Percentiles rank a stretch among this genome's conserved stretches.
Evolutionary conservation across 2,329 filamentous ascomycete species (phyloP).

Genomic region (Zymoseptoria ardabiliae): DNA sequence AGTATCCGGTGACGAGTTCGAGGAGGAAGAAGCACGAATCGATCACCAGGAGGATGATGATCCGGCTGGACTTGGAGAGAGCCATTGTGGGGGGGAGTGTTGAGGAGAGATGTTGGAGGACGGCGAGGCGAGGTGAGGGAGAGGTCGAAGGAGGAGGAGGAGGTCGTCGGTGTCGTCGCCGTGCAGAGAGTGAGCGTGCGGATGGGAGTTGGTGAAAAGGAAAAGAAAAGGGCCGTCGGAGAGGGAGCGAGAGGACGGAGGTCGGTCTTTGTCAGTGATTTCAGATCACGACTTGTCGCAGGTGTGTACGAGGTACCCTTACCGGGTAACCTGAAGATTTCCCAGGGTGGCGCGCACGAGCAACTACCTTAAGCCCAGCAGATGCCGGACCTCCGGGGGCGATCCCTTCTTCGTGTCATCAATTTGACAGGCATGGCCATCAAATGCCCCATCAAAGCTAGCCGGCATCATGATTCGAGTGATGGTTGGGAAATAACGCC

Average conservation of each 20-base stretch:
- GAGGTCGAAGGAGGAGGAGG: too few species aligned
- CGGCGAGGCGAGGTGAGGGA: background rate
- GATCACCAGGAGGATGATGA: constrained; percentile 85
- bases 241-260: too few species aligned
- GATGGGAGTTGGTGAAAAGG: too few species aligned
- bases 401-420: background rate
- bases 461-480: too few species aligned
- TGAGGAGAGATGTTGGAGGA: background rate
- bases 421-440: background rate
- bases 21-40: constrained; percentile 85
- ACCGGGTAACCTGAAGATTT: too few species aligned
- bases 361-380: too few species aligned
- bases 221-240: background rate
- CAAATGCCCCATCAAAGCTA: background rate
- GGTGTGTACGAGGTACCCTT: too few species aligned
- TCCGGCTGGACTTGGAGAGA: constrained; percentile 87
- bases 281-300: too few species aligned
- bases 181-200: background rate
- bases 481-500: too few species aligned
- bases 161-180: background rate
- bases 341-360: too few species aligned
- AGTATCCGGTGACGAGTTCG: constrained; percentile 77
- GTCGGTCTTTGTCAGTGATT: too few species aligned
- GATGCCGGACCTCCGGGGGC: too few species aligned
- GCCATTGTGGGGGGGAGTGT: constrained; percentile 52